Evolutionary conservation across 345 rosid genomes (phyloP).

Genomic region (Hibiscus syriacus): DNA sequence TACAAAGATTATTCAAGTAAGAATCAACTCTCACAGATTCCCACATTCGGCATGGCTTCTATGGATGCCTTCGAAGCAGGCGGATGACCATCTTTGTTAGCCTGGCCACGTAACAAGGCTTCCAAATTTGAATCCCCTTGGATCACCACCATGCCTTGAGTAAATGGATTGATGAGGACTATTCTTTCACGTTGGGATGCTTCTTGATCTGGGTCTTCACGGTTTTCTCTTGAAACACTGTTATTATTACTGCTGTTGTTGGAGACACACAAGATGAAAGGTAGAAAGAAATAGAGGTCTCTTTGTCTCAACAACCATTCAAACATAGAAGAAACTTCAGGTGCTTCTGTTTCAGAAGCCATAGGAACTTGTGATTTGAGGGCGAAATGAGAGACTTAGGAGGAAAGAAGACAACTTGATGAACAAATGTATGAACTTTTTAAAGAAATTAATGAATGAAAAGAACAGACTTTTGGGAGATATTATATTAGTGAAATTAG

Average conservation of each 20-base stretch:
- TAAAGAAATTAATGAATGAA: too few relatives aligned
- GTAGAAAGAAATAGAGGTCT: slow-evolving; percentile 4
- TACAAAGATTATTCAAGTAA: too few relatives aligned
- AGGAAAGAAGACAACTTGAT: too few relatives aligned
- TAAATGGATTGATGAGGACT: slow-evolving; percentile 55
- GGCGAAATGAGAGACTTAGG: too few relatives aligned
- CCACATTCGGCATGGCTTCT: slow-evolving; percentile 52
- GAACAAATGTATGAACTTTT: too few relatives aligned
- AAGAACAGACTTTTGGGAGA: too few relatives aligned
- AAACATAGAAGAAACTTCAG: slow-evolving; percentile 31
- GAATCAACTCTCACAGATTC: slow-evolving; percentile 6
- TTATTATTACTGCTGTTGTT: too few relatives aligned
- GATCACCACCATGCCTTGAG: slow-evolving; percentile 57
- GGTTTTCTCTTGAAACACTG: not conserved
- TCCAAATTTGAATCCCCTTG: slow-evolving; percentile 34
- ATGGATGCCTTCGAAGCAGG: slow-evolving; percentile 75
- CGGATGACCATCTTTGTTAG: slow-evolving; percentile 27
- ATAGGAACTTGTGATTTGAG: too few relatives aligned
- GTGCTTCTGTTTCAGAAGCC: slow-evolving; percentile 21
- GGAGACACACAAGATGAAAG: slow-evolving; percentile 48
- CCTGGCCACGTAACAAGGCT: slow-evolving; percentile 27
- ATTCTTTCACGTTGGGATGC: slow-evolving; percentile 33
- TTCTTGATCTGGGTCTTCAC: slow-evolving; percentile 22
- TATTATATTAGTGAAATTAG: too few relatives aligned
- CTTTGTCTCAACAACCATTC: slow-evolving; percentile 15